phyloP scores from a whole-genome alignment of 331 rosid genomes.

The Stylosanthes scabra region DNA sequence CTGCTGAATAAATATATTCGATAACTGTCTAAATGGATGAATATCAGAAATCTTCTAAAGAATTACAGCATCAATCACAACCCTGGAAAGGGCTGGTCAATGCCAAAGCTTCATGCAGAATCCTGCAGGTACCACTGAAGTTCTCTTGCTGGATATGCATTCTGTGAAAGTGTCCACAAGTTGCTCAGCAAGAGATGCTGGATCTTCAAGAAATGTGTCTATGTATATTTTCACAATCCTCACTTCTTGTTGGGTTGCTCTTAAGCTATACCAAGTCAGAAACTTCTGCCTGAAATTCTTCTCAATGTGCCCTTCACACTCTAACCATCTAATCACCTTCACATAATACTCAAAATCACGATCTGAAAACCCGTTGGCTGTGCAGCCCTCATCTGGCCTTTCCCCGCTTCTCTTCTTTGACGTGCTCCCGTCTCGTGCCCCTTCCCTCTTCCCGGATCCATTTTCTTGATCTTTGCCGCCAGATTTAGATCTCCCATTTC shows the following conservation, averaged over 20 bases:
- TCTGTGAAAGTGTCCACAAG: constrained; percentile 94
- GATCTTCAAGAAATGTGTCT: constrained; percentile 80
- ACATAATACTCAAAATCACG: constrained; percentile 85
- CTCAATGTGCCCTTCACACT: constrained; percentile 94
- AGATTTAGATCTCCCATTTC: constrained; percentile 66
- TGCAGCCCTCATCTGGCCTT: constrained; percentile 56
- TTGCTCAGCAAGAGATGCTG: constrained; percentile 94
- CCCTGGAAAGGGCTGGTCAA: constrained; percentile 48
- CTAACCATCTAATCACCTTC: constrained; percentile 88
- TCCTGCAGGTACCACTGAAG: constrained; percentile 73
- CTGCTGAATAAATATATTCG: constrained; percentile 50
- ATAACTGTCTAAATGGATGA: constrained; percentile 50
- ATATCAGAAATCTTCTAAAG: constrained; percentile 58
- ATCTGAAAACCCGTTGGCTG: constrained; percentile 51
- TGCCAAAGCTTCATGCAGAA: constrained; percentile 99
- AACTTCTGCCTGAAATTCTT: constrained; percentile 95
- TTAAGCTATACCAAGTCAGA: constrained; percentile 95
- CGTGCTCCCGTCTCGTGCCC: constrained; percentile 78
- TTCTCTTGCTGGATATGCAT: constrained; percentile 70
- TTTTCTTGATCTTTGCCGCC: constrained; percentile 68
- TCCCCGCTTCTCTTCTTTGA: constrained; percentile 75
- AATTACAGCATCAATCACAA: constrained; percentile 50
- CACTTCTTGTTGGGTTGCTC: constrained; percentile 80
- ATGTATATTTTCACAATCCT: constrained; percentile 86
- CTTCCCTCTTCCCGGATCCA: constrained; percentile 64